These are phyloP conservation scores for Pyrus hybrid DNA, from an alignment of 331 rosid genomes.

Conservation along the genomic window DNA sequence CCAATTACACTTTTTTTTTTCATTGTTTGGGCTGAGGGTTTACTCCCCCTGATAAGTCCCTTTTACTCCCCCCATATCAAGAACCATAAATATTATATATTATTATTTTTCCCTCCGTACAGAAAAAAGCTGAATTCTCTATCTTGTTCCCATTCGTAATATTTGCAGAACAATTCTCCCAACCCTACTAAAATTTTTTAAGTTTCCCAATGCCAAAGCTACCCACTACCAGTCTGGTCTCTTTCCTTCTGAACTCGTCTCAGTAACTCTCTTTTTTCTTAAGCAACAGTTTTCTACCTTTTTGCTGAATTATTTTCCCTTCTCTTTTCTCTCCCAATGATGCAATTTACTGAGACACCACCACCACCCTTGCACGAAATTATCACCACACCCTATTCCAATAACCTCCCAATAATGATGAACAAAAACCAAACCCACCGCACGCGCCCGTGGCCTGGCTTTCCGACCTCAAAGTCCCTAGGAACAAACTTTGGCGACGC, in stretches of 20 bases:
- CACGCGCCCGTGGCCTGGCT: conserved; percentile 61
- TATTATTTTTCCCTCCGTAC: not conserved
- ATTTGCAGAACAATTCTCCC: conserved; percentile 8
- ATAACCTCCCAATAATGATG: conserved; percentile 31
- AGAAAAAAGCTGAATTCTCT: conserved; percentile 39
- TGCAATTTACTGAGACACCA: conserved; percentile 59
- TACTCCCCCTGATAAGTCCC: conserved; percentile 34
- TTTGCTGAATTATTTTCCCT: not conserved
- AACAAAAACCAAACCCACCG: conserved; percentile 49
- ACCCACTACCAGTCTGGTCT: conserved; percentile 4
- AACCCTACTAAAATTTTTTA: not conserved
- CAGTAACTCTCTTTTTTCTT: not conserved
- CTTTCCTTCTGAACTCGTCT: not conserved
- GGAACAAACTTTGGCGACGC: conserved; percentile 53
- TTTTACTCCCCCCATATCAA: conserved; percentile 8
- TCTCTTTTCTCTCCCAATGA: conserved; percentile 27
- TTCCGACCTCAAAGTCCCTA: conserved; percentile 52
- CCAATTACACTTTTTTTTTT: not conserved
- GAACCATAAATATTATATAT: not conserved
- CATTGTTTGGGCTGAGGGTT: conserved; percentile 32
- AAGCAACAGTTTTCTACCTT: not conserved
- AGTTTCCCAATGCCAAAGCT: not conserved
- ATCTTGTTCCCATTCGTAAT: conserved; percentile 26
- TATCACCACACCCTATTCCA: conserved; percentile 25
- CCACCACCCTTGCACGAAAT: conserved; percentile 39